Conservation (phyloP, 148 eudicot genomes). For the Cornus florida region DNA sequence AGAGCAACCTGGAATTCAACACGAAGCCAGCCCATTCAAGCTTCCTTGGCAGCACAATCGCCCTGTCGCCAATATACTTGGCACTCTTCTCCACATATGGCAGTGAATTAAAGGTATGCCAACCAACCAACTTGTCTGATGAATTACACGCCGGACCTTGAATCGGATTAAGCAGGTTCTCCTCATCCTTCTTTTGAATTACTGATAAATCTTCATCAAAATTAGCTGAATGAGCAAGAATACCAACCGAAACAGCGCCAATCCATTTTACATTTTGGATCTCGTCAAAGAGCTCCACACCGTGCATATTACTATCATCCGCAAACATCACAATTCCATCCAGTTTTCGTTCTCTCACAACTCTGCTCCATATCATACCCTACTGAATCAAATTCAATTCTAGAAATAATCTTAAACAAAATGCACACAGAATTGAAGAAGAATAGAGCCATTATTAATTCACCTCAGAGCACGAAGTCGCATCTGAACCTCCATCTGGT, state of each 20-base stretch:
- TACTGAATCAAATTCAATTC: slow-evolving; percentile 14
- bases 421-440: neutral
- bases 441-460: neutral
- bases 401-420: slow-evolving; percentile 5
- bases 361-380: slow-evolving; percentile 43
- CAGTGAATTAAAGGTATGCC: slow-evolving; percentile 70
- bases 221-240: slow-evolving; percentile 74
- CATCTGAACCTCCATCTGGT: slow-evolving; percentile 70
- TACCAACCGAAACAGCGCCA: slow-evolving; percentile 89
- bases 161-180: slow-evolving; percentile 50
- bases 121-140: slow-evolving; percentile 75
- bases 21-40: slow-evolving; percentile 97
- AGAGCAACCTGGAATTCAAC: slow-evolving; percentile 81
- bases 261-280: slow-evolving; percentile 75
- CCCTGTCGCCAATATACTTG: slow-evolving; percentile 73
- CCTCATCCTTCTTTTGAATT: slow-evolving; percentile 35
- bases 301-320: slow-evolving; percentile 98
- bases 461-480: slow-evolving; percentile 73
- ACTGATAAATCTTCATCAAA: slow-evolving; percentile 40
- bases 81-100: slow-evolving; percentile 68
- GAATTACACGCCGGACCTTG: slow-evolving; percentile 98
- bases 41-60: slow-evolving; percentile 77
- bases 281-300: slow-evolving; percentile 94
- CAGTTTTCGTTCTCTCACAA: slow-evolving; percentile 68
- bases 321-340: slow-evolving; percentile 94